phyloP scores from a whole-genome alignment of 2,329 filamentous ascomycete species.

The Aspergillus novoparasiticus region DNA sequence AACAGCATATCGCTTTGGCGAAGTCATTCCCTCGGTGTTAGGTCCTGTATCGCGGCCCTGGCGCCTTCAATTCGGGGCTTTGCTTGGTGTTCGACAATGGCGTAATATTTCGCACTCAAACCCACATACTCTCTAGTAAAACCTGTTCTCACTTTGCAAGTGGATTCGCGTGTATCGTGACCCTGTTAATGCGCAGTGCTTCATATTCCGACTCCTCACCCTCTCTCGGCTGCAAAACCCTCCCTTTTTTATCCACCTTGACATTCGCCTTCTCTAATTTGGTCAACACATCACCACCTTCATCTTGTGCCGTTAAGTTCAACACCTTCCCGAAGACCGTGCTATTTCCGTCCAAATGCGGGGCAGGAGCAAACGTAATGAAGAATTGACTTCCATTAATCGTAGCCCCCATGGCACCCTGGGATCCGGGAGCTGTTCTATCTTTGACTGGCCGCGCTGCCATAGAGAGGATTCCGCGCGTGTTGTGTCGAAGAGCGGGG shows the following conservation, averaged over 20 bases:
- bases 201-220: constrained; percentile 47
- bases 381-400: constrained; percentile 66
- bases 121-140: neutral
- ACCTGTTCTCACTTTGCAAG: constrained; percentile 54
- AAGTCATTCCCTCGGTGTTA: neutral
- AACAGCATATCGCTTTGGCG: neutral
- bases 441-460: constrained; percentile 55
- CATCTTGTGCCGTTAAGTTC: constrained; percentile 46
- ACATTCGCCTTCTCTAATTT: constrained; percentile 62
- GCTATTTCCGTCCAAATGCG: constrained; percentile 68
- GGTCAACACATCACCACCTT: constrained; percentile 46
- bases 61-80: neutral
- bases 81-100: neutral
- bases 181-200: constrained; percentile 55
- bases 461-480: constrained; percentile 61
- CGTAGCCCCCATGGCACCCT: constrained; percentile 39
- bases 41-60: neutral
- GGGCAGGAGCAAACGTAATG: constrained; percentile 61
- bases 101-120: neutral
- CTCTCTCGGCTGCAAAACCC: constrained; percentile 51
- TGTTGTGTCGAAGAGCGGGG: constrained; percentile 60
- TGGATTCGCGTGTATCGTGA: constrained; percentile 67
- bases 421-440: constrained; percentile 49
- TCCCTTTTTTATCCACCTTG: constrained; percentile 64
- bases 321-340: constrained; percentile 67